These are phyloP conservation scores for Allantophomopsis cytisporea DNA, from an alignment of 2,329 filamentous ascomycete species.

Conservation along the genomic window DNA sequence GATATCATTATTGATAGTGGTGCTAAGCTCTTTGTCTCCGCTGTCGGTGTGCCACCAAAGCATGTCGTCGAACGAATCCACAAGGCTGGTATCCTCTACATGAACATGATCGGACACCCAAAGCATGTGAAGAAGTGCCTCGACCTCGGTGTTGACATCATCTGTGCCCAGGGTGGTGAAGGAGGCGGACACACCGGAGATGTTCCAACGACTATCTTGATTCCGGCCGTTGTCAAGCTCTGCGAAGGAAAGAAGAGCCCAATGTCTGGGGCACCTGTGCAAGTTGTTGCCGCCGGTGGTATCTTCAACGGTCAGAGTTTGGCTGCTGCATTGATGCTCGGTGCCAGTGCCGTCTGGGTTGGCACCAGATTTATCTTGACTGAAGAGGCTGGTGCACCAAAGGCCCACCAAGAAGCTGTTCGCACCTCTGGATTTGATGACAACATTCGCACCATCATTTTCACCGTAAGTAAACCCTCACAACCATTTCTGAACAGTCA, in stretches of 20 bases:
- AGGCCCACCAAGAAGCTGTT: constrained; percentile 91
- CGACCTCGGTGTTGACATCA: constrained; percentile 83
- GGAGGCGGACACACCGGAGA: constrained; percentile 94
- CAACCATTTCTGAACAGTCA: neutral
- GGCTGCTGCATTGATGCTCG: constrained; percentile 83
- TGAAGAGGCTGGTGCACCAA: constrained; percentile 87
- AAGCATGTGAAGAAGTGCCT: constrained; percentile 98
- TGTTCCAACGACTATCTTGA: constrained; percentile 69
- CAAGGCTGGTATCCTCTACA: constrained; percentile 78
- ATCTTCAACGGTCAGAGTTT: constrained; percentile 87
- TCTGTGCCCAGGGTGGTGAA: constrained; percentile 96
- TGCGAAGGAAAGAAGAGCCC: constrained; percentile 73
- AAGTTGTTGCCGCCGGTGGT: constrained; percentile 87
- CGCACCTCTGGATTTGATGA: constrained; percentile 86
- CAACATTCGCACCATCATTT: constrained; percentile 94
- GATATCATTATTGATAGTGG: constrained; percentile 88
- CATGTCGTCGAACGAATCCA: constrained; percentile 83
- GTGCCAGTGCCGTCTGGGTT: constrained; percentile 87
- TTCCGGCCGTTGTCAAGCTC: constrained; percentile 79
- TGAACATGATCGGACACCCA: constrained; percentile 99
- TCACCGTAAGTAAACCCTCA: constrained; percentile 43
- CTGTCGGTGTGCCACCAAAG: constrained; percentile 86
- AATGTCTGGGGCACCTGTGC: constrained; percentile 74
- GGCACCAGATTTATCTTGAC: constrained; percentile 91
- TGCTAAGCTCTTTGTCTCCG: constrained; percentile 88